phyloP scores from a whole-genome alignment of 441 rosid species.

The Biscutella laevigata region DNA sequence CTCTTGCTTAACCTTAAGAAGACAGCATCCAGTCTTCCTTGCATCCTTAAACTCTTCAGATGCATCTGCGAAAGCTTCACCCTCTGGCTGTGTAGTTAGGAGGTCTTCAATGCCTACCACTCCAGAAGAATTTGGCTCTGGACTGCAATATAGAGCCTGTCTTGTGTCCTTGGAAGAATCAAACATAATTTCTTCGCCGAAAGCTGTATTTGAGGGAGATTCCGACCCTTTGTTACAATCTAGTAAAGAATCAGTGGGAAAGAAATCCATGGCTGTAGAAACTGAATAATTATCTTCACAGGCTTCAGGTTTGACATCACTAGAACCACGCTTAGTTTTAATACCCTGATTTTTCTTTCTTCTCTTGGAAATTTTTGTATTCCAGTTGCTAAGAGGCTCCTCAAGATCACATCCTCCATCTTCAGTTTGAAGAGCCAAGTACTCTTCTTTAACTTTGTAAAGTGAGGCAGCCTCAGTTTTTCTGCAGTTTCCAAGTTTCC shows the following conservation, averaged over 20 bases:
- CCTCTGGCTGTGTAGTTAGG: background rate
- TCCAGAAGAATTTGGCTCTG: background rate
- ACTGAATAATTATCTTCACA: conserved; percentile 30
- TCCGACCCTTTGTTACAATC: conserved; percentile 22
- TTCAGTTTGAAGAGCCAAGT: background rate
- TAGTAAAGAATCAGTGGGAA: conserved; percentile 18
- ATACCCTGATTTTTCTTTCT: conserved; percentile 30
- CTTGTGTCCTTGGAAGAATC: conserved; percentile 7
- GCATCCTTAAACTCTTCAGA: conserved; percentile 4
- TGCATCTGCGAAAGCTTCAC: background rate
- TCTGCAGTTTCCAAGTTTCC: conserved; percentile 28
- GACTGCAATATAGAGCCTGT: conserved; percentile 20
- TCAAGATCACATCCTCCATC: conserved; percentile 39
- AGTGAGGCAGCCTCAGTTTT: conserved; percentile 14
- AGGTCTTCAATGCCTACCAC: background rate
- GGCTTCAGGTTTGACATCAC: conserved; percentile 35
- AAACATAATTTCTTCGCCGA: conserved; percentile 19
- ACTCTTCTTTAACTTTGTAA: conserved; percentile 16
- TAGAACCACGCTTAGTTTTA: conserved; percentile 18
- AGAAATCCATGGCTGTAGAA: conserved; percentile 20
- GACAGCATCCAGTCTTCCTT: conserved; percentile 20
- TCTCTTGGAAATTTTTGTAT: conserved; percentile 36
- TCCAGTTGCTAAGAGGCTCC: conserved; percentile 49
- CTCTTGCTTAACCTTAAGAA: conserved; percentile 20
- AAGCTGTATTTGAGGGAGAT: conserved; percentile 12